Base-by-base conservation (phyloP, 768 basidiomycete genomes). In the Calocybe cyanea region DNA sequence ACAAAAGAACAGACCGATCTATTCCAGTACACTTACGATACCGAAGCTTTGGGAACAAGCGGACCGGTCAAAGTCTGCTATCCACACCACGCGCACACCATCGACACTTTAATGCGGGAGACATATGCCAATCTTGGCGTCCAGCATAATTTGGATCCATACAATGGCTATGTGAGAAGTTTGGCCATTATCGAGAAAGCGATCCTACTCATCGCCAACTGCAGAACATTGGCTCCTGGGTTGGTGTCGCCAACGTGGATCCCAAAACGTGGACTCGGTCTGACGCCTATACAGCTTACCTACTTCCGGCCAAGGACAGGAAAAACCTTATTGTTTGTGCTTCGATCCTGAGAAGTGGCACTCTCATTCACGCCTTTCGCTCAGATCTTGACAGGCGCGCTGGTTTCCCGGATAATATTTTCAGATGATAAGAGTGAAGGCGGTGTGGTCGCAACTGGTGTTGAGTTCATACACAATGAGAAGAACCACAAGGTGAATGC, bases 401-500 rank as follows among this genome's bases (percentile, higher is more conserved):
- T 42, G 1, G 57, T 55, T 13, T 64, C 70, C 8, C 56, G 52
- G 5, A 67, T 66, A 11, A 38, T 57, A 10, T 61, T 61, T 7
- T 49, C 67, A 2, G 35, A 51, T 9, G 24, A 37, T 4, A 10
- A 11, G 2, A 13, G 14, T 14, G 23, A 18, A 7, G 40, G 52
- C 4, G 49, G 57, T 5, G 50, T 76, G 20, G 54, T 58, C 24
- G 79, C 78, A 0, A 68, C 64, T 3, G 76, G 75, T 5, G 71
- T 81, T 10, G 70, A 70, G 41, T 81, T 78, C 57, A 53, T 65
- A n/a, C 37, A 62, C 31, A 53, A 53, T 3, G 63, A 51, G 17
- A 47, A 50, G 10, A 54, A 37, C 4, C 65, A 69, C 46, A 47
- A 58, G 3, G 72, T 72, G 23, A 57, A 63, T 23, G 75, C 72